Conservation (phyloP, 352 stramenopile genomes). For the Thalassiosira mediterranea region DNA sequence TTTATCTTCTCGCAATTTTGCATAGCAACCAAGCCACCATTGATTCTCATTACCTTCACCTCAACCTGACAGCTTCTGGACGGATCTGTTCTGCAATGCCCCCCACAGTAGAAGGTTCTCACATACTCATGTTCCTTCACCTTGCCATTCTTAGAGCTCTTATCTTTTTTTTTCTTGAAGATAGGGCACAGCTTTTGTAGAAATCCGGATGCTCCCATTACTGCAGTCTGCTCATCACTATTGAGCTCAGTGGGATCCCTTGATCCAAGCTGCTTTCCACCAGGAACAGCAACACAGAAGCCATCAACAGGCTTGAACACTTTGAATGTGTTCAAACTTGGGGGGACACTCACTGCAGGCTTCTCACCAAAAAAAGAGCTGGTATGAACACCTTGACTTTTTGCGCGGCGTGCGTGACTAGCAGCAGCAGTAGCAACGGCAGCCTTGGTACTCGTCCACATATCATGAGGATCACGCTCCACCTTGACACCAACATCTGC, state of each 20-base stretch:
- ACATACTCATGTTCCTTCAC: background rate
- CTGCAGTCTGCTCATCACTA: constrained; percentile 1
- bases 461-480: background rate
- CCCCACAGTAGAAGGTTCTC: background rate
- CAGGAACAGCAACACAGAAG: background rate
- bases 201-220: background rate
- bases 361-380: background rate
- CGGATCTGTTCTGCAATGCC: background rate
- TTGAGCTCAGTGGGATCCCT: background rate
- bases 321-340: background rate
- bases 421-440: too few relatives aligned
- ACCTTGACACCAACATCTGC: background rate
- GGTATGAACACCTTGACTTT: background rate
- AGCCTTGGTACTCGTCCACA: background rate
- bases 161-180: background rate
- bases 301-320: background rate
- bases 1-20: background rate
- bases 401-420: background rate
- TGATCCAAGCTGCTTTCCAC: background rate
- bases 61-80: background rate
- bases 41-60: background rate
- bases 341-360: background rate
- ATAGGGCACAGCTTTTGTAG: background rate
- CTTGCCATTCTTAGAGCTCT: background rate
- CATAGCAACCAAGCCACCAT: background rate